Conservation (phyloP, 768 basidiomycete species). For the Naganishia friedmannii region DNA sequence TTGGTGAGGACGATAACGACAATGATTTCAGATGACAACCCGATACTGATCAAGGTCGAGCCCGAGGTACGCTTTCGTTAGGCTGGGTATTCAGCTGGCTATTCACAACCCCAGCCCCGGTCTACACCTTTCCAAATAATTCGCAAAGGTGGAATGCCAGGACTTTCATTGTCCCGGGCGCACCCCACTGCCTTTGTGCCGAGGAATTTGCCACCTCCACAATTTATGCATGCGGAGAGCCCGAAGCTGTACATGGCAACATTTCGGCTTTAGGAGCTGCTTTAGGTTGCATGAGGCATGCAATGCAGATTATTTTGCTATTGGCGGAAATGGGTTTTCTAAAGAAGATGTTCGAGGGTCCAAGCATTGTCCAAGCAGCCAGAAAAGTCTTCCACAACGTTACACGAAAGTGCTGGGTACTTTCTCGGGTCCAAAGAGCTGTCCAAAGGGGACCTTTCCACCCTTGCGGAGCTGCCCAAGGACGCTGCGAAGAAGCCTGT, state of each 20-base stretch:
- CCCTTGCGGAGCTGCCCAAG: no score
- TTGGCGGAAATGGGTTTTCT: no score
- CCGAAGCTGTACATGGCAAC: not conserved
- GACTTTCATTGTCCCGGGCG: not conserved
- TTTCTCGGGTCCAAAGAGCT: no score
- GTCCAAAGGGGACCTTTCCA: no score
- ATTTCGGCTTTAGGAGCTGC: slow-evolving; percentile 9
- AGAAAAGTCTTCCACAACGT: no score
- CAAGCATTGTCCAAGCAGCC: no score
- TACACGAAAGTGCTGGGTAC: no score
- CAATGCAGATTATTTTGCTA: not conserved
- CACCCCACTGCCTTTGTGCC: not conserved
- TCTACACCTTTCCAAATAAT: not conserved
- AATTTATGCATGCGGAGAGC: not conserved
- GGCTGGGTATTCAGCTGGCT: slow-evolving; percentile 1
- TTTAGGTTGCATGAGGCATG: not conserved
- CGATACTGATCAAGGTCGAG: slow-evolving; percentile 1
- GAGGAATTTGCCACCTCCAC: not conserved
- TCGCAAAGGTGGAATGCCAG: not conserved
- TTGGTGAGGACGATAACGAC: slow-evolving; percentile 10
- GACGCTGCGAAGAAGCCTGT: no score
- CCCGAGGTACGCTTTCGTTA: slow-evolving; percentile 8
- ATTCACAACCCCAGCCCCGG: slow-evolving; percentile 4
- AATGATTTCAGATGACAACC: not conserved
- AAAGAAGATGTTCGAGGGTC: no score